Percentiles rank a stretch among this genome's conserved stretches.
These are phyloP conservation scores for Metschnikowia colocasiae DNA, from an alignment of 805 yeast genomes.

Conservation along the genomic window DNA sequence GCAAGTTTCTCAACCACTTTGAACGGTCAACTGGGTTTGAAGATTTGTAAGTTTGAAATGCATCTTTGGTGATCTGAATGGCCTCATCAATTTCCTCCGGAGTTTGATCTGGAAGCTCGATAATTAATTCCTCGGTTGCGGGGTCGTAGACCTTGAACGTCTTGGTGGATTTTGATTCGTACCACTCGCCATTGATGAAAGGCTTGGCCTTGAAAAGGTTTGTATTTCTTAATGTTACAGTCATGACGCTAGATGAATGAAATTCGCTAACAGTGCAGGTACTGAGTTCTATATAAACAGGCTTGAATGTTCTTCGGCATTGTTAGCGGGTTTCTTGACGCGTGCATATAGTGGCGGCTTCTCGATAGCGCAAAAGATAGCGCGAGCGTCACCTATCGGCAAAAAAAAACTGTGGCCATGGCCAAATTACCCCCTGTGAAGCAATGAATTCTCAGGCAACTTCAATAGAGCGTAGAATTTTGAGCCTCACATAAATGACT, in stretches of 20 bases:
- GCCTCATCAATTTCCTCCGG: slow-evolving; percentile 42
- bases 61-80: slow-evolving; percentile 44
- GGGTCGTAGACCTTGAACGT: slow-evolving; percentile 40
- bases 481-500: no score
- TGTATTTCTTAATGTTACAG: slow-evolving; percentile 29
- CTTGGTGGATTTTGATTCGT: slow-evolving; percentile 32
- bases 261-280: not conserved
- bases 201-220: slow-evolving; percentile 32
- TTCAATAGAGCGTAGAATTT: no score
- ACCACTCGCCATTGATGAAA: slow-evolving; percentile 40
- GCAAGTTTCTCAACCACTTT: slow-evolving; percentile 46
- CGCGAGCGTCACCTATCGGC: not conserved
- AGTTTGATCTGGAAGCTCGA: slow-evolving; percentile 43
- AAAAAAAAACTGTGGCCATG: not conserved
- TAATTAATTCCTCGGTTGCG: slow-evolving; percentile 35
- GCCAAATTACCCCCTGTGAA: no score
- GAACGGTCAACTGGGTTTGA: slow-evolving; percentile 51
- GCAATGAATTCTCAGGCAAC: no score
- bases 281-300: not conserved
- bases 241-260: slow-evolving; percentile 9
- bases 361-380: slow-evolving; percentile 4
- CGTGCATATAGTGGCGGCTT: slow-evolving; percentile 1
- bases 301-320: not conserved
- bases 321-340: slow-evolving; percentile 1
- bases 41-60: slow-evolving; percentile 44